A percentile compares a stretch with the other conserved stretches of the same genome.
Evolutionary conservation across 345 rosid species (phyloP).

Genomic region (Trapa bicornis): DNA sequence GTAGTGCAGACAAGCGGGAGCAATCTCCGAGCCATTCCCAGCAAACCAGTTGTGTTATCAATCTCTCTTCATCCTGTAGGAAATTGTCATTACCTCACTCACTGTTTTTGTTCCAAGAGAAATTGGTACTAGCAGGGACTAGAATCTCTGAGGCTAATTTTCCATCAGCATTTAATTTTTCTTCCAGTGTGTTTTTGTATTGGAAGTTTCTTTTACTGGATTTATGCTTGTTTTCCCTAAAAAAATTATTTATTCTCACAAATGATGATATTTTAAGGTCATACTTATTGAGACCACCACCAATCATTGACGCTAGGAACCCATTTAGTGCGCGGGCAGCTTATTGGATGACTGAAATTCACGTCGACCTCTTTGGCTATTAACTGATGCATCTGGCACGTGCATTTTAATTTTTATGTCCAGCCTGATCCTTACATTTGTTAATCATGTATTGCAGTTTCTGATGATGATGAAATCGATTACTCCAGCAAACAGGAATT

Average conservation of each 20-base stretch:
- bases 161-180: too few species aligned
- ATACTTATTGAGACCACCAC: neutral
- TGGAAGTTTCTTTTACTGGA: too few species aligned
- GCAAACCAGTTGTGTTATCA: neutral
- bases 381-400: neutral
- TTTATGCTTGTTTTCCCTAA: too few species aligned
- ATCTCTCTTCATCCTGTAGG: neutral
- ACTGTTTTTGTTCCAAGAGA: too few species aligned
- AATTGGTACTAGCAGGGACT: too few species aligned
- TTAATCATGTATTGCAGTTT: slow-evolving; percentile 27
- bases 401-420: neutral
- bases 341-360: neutral
- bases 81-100: too few species aligned
- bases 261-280: neutral
- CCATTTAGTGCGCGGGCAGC: neutral
- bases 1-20: neutral
- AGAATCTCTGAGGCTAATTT: too few species aligned
- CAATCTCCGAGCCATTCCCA: slow-evolving; percentile 3
- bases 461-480: slow-evolving; percentile 69
- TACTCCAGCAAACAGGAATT: slow-evolving; percentile 57
- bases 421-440: neutral
- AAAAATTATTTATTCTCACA: neutral
- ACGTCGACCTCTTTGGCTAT: neutral
- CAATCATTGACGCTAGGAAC: neutral
- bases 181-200: too few species aligned